These are phyloP conservation scores for Nicotiana otophora DNA, from an alignment of 257 asterid species.

Conservation along the genomic window DNA sequence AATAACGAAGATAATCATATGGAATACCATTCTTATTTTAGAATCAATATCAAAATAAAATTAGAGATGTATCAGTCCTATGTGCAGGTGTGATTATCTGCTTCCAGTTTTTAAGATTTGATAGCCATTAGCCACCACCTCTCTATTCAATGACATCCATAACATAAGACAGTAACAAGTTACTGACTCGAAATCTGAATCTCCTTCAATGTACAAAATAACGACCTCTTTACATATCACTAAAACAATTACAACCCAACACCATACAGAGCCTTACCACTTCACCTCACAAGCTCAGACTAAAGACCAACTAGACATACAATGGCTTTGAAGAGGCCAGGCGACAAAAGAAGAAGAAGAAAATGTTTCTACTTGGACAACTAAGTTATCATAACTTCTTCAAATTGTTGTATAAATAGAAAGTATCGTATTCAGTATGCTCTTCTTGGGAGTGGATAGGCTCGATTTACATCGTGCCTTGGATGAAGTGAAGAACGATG, in stretches of 20 bases:
- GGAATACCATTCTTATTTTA: too few species aligned
- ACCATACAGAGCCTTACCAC: conserved; percentile 1
- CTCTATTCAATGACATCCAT: not conserved
- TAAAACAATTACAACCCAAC: not conserved
- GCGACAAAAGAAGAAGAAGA: not conserved
- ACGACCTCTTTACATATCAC: not conserved
- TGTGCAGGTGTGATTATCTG: not conserved
- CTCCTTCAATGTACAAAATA: not conserved
- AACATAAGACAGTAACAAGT: not conserved
- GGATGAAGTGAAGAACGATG: conserved; percentile 49
- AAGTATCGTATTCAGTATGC: conserved; percentile 8
- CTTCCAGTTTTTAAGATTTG: not conserved
- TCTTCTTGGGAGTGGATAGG: conserved; percentile 60
- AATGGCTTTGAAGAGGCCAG: not conserved
- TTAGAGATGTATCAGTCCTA: not conserved
- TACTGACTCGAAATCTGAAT: not conserved
- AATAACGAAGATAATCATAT: too few species aligned
- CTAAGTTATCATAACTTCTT: not conserved
- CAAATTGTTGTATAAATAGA: not conserved
- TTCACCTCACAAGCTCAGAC: not conserved
- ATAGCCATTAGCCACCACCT: not conserved
- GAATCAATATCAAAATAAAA: not conserved
- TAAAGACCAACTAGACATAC: not conserved
- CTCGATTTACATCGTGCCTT: conserved; percentile 35
- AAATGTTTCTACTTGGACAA: not conserved